Conservation (phyloP, 371 early-diverging fungal species). For the Mucor mucedo region DNA sequence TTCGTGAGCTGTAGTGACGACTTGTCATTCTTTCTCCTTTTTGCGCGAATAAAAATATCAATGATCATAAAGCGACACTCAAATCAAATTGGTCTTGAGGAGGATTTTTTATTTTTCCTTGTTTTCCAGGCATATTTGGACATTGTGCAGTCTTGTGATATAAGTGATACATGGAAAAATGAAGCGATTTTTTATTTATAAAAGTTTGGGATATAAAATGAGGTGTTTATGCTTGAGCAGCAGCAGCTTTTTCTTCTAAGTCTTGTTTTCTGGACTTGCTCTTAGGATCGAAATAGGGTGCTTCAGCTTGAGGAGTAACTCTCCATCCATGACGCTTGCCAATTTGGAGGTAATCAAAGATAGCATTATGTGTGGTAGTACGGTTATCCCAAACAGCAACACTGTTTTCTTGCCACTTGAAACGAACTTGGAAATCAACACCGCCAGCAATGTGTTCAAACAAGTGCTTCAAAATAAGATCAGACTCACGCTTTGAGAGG, state of each 20-base stretch:
- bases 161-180: no score
- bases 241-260: conserved; percentile 16
- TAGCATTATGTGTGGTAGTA: conserved; percentile 56
- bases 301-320: conserved; percentile 57
- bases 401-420: conserved; percentile 63
- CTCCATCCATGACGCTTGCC: conserved; percentile 53
- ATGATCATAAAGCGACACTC: no score
- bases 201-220: no score
- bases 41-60: no score
- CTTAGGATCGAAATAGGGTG: conserved; percentile 63
- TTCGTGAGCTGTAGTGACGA: no score
- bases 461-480: conserved; percentile 58
- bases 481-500: conserved; percentile 58
- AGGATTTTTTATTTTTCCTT: no score
- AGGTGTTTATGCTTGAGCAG: neutral
- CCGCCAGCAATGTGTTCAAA: conserved; percentile 46
- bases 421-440: conserved; percentile 68
- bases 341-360: conserved; percentile 58
- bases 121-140: no score
- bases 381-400: conserved; percentile 78
- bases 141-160: no score
- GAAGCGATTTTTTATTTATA: no score
- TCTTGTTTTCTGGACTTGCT: conserved; percentile 37
- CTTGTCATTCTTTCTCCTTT: no score
- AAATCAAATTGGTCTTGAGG: no score